Evolutionary conservation across 164 flowering plant genomes (phyloP).

Genomic region (Hamamelis virginiana): DNA sequence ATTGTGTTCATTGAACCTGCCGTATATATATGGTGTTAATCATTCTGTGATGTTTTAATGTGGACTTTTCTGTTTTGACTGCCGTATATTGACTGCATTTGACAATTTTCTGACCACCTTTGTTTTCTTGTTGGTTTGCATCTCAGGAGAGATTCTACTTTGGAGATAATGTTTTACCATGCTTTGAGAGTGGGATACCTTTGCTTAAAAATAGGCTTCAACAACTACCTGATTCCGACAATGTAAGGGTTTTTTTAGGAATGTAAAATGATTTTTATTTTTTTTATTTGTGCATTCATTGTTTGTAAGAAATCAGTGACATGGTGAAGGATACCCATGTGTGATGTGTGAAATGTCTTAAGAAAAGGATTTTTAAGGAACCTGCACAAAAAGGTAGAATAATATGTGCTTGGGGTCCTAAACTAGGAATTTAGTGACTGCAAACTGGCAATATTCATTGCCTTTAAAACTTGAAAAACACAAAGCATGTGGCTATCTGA

Average conservation of each 20-base stretch:
- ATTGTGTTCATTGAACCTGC: no score
- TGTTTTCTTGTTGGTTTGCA: conserved; percentile 4
- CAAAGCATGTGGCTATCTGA: background rate
- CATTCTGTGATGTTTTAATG: background rate
- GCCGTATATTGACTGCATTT: background rate
- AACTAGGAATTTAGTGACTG: background rate
- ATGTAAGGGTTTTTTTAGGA: conserved; percentile 60
- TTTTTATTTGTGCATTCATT: background rate
- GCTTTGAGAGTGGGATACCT: conserved; percentile 98
- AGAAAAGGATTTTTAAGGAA: background rate
- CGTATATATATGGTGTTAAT: no score
- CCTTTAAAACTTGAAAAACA: background rate
- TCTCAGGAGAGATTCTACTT: conserved; percentile 96
- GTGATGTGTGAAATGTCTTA: background rate
- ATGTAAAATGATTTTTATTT: background rate
- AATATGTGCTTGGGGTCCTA: background rate
- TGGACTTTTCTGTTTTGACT: background rate
- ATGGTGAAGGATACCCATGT: background rate
- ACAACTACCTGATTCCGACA: conserved; percentile 92
- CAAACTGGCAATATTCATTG: background rate
- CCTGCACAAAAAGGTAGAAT: background rate
- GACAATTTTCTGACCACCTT: background rate
- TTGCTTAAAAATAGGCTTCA: conserved; percentile 88
- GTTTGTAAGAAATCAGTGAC: background rate
- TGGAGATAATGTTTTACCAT: conserved; percentile 89